phyloP scores from a whole-genome alignment of 2,329 filamentous ascomycete genomes.

The Diaporthe sp. region DNA sequence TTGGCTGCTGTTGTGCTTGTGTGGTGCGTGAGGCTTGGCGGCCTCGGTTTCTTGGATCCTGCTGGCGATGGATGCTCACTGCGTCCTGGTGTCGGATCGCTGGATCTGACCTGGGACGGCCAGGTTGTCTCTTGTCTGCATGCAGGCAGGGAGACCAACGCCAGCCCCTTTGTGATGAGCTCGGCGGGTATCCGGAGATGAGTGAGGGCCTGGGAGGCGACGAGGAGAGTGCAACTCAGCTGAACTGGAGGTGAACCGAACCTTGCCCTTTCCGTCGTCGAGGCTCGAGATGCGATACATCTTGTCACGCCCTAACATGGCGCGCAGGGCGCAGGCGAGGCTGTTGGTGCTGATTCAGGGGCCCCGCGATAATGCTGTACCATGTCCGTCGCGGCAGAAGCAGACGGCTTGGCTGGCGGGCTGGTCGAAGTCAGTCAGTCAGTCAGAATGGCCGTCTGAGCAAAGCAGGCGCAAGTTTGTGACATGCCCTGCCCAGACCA shows the following conservation, averaged over 20 bases:
- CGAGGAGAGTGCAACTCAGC: constrained; percentile 14
- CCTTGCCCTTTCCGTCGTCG: constrained; percentile 32
- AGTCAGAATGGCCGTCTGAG: constrained; percentile 13
- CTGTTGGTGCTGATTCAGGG: constrained; percentile 24
- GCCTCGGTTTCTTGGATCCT: background rate
- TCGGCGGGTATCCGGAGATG: constrained; percentile 36
- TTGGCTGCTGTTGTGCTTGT: background rate
- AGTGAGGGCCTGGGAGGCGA: constrained; percentile 25
- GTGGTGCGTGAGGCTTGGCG: constrained; percentile 3
- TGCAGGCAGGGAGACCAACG: constrained; percentile 60
- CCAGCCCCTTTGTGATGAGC: constrained; percentile 51
- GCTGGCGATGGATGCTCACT: constrained; percentile 27
- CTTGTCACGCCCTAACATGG: constrained; percentile 18
- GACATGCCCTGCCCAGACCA: constrained; percentile 21
- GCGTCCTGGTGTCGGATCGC: constrained; percentile 15
- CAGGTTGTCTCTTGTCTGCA: constrained; percentile 29
- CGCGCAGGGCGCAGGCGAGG: background rate
- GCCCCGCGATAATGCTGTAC: constrained; percentile 28
- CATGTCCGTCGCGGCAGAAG: background rate
- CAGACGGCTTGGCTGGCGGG: constrained; percentile 17
- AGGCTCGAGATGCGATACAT: constrained; percentile 20
- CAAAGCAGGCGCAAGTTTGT: background rate
- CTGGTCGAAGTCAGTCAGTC: background rate
- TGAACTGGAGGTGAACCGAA: constrained; percentile 18
- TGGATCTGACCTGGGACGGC: constrained; percentile 1